Conservation (phyloP, 345 rosid species). For the Alliaria petiolata region DNA sequence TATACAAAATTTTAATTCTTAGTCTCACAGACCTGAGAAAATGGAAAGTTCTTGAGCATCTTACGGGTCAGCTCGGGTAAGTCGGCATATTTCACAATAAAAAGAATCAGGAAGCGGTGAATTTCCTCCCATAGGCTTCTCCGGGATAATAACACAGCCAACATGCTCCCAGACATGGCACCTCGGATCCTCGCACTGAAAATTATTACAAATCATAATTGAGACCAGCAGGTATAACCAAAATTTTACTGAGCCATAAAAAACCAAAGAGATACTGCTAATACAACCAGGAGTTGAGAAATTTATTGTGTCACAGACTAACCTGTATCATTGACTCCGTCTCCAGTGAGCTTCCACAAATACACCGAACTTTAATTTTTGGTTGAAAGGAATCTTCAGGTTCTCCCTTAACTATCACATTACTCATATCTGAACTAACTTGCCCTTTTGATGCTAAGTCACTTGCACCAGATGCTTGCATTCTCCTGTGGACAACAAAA, state of each 20-base stretch:
- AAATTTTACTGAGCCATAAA: not conserved
- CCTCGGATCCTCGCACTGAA: slow-evolving; percentile 79
- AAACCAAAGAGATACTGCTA: slow-evolving; percentile 1
- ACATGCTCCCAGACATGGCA: slow-evolving; percentile 85
- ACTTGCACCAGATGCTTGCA: slow-evolving; percentile 82
- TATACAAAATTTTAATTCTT: not conserved
- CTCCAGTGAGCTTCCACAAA: slow-evolving; percentile 75
- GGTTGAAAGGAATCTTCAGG: slow-evolving; percentile 43
- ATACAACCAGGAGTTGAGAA: not conserved
- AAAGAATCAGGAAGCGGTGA: slow-evolving; percentile 62
- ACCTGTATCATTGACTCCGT: slow-evolving; percentile 76
- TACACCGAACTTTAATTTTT: slow-evolving; percentile 75
- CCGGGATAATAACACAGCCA: slow-evolving; percentile 73
- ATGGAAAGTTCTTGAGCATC: slow-evolving; percentile 22
- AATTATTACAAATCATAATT: not conserved
- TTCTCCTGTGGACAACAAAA: slow-evolving; percentile 50
- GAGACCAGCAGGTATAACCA: not conserved
- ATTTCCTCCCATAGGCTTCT: slow-evolving; percentile 60
- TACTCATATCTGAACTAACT: slow-evolving; percentile 59
- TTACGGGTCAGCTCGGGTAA: slow-evolving; percentile 94
- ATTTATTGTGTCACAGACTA: not conserved
- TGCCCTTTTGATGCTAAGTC: slow-evolving; percentile 76
- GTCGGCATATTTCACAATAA: slow-evolving; percentile 89
- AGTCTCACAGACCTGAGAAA: not conserved
- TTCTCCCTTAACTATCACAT: slow-evolving; percentile 56